These are phyloP conservation scores for Amanita pseudoporphyria DNA, from an alignment of 768 basidiomycete genomes.

Conservation along the genomic window DNA sequence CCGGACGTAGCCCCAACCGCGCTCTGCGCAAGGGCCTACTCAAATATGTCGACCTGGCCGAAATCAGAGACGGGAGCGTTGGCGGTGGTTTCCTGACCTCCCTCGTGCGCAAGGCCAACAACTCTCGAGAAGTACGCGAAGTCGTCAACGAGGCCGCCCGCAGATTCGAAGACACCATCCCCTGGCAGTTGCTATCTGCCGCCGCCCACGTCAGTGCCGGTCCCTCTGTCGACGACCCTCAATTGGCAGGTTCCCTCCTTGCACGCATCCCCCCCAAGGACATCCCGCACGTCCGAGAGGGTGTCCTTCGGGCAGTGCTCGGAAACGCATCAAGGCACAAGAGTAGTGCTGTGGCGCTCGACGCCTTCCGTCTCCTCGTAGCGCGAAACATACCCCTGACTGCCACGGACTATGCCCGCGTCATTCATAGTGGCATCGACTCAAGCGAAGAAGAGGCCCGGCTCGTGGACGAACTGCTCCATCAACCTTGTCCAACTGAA, in stretches of 20 bases:
- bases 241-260: constrained; percentile 15
- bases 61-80: constrained; percentile 14
- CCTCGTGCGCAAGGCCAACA: constrained; percentile 16
- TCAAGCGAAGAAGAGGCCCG: constrained; percentile 15
- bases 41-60: constrained; percentile 18
- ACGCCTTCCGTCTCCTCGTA: constrained; percentile 15
- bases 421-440: constrained; percentile 17
- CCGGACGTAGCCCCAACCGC: constrained; percentile 7
- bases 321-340: constrained; percentile 18
- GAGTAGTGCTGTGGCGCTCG: constrained; percentile 14
- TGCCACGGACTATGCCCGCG: constrained; percentile 15
- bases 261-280: constrained; percentile 14
- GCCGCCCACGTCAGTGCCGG: constrained; percentile 17
- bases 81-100: constrained; percentile 15
- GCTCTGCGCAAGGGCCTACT: constrained; percentile 14
- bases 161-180: constrained; percentile 14
- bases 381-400: constrained; percentile 13
- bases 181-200: constrained; percentile 16
- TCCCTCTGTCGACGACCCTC: constrained; percentile 18
- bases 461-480: constrained; percentile 14
- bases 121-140: constrained; percentile 17
- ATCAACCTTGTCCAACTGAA: constrained; percentile 16
- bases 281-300: constrained; percentile 15
- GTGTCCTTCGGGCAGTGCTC: constrained; percentile 15
- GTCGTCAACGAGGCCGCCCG: constrained; percentile 15